Base-by-base conservation (phyloP, 2,329 filamentous ascomycete genomes). In the Alternaria sp. region DNA sequence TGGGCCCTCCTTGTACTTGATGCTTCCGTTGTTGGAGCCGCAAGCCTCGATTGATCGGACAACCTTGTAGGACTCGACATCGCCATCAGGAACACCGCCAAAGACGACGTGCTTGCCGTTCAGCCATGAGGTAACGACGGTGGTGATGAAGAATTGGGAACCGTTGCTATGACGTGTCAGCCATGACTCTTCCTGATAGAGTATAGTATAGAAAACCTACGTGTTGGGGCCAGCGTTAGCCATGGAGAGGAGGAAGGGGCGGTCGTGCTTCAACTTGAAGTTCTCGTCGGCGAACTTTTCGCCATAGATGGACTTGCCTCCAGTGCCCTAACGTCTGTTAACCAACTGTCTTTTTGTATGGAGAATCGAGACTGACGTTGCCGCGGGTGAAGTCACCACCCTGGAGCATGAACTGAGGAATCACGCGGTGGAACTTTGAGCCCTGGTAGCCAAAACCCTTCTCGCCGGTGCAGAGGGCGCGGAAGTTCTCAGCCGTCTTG, bases 191-290 rank as follows among this genome's bases (percentile, higher is more conserved):
- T 20, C 5, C 43, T 26, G 12, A 38, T 16, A 14, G 7, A 43
- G 5, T 16, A 12, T 44, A 43, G 5, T 16, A 12, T 42, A 14
- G 9, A 18, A 41, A 46, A 79, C 85, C 77, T 83, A 88, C 86
- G 94, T 98, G 90, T 98, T 96, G 78, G 91, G 91, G 72, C 93
- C 93, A 74, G 93, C 91, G 83, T 97, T 97, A 80, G 93, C 93
- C 93, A 97, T 97, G 82, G 93, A 96, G 70, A 97, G 87, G 72
- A 94, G 86, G 84, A 90, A 91, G 65, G 90, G 89, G 74, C 85
- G 83, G 80, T 81, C 81, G 88, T 97, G 93, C 85, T 88, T 89
- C 70, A 85, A 78, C 65, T 82, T 78, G 86, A 96, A 96, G 90
- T 96, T 96, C 90, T 97, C 93, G 79, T 97, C 93, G 75, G 89